Base-by-base conservation (phyloP, 2,329 filamentous ascomycete genomes). In the Sporothrix brasiliensis region DNA sequence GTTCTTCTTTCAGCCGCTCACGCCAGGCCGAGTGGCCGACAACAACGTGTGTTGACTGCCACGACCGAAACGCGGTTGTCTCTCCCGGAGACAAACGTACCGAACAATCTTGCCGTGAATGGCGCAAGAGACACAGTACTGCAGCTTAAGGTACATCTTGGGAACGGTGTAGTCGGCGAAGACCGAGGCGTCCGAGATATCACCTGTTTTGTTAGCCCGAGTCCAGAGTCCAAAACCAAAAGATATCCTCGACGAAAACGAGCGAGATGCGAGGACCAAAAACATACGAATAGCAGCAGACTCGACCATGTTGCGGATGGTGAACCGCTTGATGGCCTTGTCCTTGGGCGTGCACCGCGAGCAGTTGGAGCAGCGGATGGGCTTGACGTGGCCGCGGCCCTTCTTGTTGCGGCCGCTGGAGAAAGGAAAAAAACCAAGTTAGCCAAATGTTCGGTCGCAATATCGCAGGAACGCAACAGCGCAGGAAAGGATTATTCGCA, bases 121-220 rank as follows among this genome's bases (percentile, higher is more conserved):
- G 82, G 95, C 95, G 87, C 95, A 99, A 85, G 94, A 98, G 82
- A 99, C 95, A 85, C 95, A 99, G 93, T 99, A 99, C 89, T 99
- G 95, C 84, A 99, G 91, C 92, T 99, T 99, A 87, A 99, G 89
- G 92, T 99, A 99, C 96, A 99, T 99, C 92, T 99, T 99, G 86
- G 95, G 95, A 81, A 99, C 94, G 79, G 93, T 94, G 89, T 99
- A 99, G 88, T 99, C 95, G 81, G 92, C 85, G 87, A 98, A 99
- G 85, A 99, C 95, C 81, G 95, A 98, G 81, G 96, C 95, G 84
- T 99, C 95, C 77, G 94, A 97, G 87, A 99, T 99, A 93, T 99
- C 95, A 93, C 95, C 95, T 98, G 81, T 2, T 4, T n/a, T 50
- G 71, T 73, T 58, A 72, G 70, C 49, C 27, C 34, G 34, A 9